Evolutionary conservation across 2,329 filamentous ascomycete species (phyloP), one percentile per base, ranked within the genome.

Genomic region (Fusarium mangiferae): DNA sequence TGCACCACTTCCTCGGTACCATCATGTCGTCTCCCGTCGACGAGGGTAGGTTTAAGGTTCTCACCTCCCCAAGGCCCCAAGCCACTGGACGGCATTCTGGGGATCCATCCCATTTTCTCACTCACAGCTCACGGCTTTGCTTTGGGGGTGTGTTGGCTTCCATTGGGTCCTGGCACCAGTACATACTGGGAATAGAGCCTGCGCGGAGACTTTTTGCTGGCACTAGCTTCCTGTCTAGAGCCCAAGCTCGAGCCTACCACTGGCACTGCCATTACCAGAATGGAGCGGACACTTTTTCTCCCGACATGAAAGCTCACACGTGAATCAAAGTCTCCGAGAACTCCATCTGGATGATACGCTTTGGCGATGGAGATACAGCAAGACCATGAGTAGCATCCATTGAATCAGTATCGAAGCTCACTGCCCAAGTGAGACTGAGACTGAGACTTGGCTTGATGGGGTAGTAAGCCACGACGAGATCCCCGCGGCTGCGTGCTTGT

Each of bases 1-100:
- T 61, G 62, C 66, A 67, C 68, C 63, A 18, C 41, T 57, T 64
- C 42, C 63, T 64, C 69, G 57, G 69, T 70, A 72, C 60, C 41
- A 55, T 70, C 66, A 54, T 66, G 46, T 66, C 60, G 55, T 73
- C 70, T 68, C 71, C 72, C 72, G 65, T 66, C 55, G 62, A 70
- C 74, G 75, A 68, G 70, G 67, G 68, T 67, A 51, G 54, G 75
- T 77, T 73, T 78, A 78, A 78, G 77, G 77, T 78, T 78, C 77
- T 78, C 77, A 78, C 77, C 75, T 75, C 70, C 59, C 62, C 62
- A 57, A 76, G 66, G 56, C 66, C 67, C 65, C 66, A 70, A 77
- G 73, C 75, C 75, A 77, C 70, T 68, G 72, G 70, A 62, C 72
- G 66, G 72, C 61, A 66, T 65, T 46, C 59, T 58, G 60, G 66